phyloP scores from a whole-genome alignment of 2,329 filamentous ascomycete genomes.

The Penicillium italicum region DNA sequence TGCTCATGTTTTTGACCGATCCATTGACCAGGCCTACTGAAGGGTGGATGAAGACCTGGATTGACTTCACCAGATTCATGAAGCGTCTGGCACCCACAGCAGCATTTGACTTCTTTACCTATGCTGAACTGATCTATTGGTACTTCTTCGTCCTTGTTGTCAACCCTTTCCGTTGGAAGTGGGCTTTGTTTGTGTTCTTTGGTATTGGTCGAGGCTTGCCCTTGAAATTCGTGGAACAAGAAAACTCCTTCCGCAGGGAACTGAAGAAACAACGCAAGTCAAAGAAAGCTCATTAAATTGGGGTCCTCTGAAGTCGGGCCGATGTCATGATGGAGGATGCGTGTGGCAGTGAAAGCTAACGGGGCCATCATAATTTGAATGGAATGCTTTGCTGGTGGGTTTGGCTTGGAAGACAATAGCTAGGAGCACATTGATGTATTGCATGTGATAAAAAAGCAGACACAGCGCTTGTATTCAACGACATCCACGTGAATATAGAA shows the following conservation, averaged over 20 bases:
- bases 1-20: slow-evolving; percentile 82
- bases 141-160: slow-evolving; percentile 73
- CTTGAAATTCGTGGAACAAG: slow-evolving; percentile 61
- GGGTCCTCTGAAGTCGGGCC: neutral
- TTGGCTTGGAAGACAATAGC: neutral
- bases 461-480: neutral
- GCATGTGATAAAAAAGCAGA: neutral
- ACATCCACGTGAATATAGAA: neutral
- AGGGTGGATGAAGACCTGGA: slow-evolving; percentile 79
- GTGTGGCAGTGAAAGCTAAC: neutral
- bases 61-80: slow-evolving; percentile 72
- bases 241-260: slow-evolving; percentile 48
- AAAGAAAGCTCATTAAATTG: neutral
- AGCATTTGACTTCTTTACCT: slow-evolving; percentile 87
- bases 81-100: slow-evolving; percentile 67
- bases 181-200: slow-evolving; percentile 77
- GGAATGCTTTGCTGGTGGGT: neutral
- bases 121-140: slow-evolving; percentile 81
- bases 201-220: slow-evolving; percentile 68
- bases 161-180: slow-evolving; percentile 89
- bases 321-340: neutral
- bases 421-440: neutral
- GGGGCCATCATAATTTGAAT: neutral
- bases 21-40: slow-evolving; percentile 68
- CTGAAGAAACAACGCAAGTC: slow-evolving; percentile 26